Evolutionary conservation across 345 rosid species (phyloP), one percentile per base, ranked within the genome.

Genomic region (Linum lewisii): DNA sequence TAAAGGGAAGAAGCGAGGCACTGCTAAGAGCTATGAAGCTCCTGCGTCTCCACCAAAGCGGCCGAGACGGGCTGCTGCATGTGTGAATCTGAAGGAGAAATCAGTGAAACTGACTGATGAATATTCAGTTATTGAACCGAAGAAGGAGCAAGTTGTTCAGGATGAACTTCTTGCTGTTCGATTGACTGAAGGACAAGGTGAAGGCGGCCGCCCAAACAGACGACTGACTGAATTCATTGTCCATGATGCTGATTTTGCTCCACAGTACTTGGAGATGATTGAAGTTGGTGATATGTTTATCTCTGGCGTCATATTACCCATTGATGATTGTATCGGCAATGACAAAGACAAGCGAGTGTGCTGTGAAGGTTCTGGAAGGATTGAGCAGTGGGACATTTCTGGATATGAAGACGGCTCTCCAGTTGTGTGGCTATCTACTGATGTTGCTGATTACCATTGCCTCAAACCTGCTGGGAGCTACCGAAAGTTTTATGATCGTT

Each of bases 31-130:
- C 55, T 51, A 36, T 6, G 77, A 75, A 21, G 49, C 64, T 15
- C 54, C 55, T 2, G 64, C 70, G 11, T 58, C 57, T 21, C 25
- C 78, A 11, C 52, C 45, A 21, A 84, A 72, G 76, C 78, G 83
- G 63, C 92, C 91, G 0, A 85, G 22, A 84, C 75, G 97, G 24
- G 86, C 87, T 56, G 97, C 94, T 4, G 96, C 97, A 6, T 81
- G 89, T 62, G 62, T 72, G 5, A 54, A 77, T 74, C 82, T 87
- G 60, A 90, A 78, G 76, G 89, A 90, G 54, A 87, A 77, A 58
- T 60, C 84, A 4, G 37, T 77, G 5, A 67, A 67, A 2, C 23
- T 84, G 34, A 66, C 78, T 16, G 75, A 78, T 42, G 71, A 78
- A 51, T 75, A 75, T 16, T 75, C 54, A 10, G 38, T 84, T 20